Evolutionary conservation across 2,329 filamentous ascomycete species (phyloP), one percentile per base, ranked within the genome.

Genomic region (Curvularia hawaiiensis): DNA sequence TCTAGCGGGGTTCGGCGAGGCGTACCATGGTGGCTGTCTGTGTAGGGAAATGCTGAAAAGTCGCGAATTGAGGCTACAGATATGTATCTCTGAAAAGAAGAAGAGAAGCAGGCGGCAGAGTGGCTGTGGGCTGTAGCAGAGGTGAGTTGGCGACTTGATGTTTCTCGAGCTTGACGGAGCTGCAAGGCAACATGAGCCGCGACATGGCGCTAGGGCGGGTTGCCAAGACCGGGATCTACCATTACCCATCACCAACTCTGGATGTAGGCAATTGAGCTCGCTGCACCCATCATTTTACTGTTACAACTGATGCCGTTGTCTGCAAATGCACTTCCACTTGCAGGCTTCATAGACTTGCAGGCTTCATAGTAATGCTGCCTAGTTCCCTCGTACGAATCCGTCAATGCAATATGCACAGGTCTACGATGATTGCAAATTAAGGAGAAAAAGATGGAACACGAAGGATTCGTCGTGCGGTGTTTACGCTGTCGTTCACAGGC

Each of bases 1-100:
- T 73, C 64, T 54, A 58, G 67, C 55, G 66, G 68, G 64, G 65
- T 52, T 64, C 52, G 54, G 43, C 52, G 43, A 48, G 57, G 61
- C 64, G 59, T 71, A 76, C 73, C 73, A 76, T 75, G 49, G 61
- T 73, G 66, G 60, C 60, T 46, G 45, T 55, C 47, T 64, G 47
- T 62, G 58, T 48, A 46, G 49, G 26, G 18, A 26, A 31, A 35
- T 53, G 18, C 16, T 43, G 2, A 18, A 3, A 39, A 26, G 44
- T 38, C 30, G 50, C 6, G 20, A 45, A 38, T 45, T 41, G 14
- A 11, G 9, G 9, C 12, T 54, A 7, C 24, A 14, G 39, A 12
- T 26, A 8, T 12, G 24, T 50, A 31, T 49, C 30, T 6, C 11
- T 11, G 2, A 20, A 12, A 20, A 11, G 16, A 24, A 4, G 16